Base-by-base conservation (phyloP, 306 rosid genomes). In the Inga laurina region DNA sequence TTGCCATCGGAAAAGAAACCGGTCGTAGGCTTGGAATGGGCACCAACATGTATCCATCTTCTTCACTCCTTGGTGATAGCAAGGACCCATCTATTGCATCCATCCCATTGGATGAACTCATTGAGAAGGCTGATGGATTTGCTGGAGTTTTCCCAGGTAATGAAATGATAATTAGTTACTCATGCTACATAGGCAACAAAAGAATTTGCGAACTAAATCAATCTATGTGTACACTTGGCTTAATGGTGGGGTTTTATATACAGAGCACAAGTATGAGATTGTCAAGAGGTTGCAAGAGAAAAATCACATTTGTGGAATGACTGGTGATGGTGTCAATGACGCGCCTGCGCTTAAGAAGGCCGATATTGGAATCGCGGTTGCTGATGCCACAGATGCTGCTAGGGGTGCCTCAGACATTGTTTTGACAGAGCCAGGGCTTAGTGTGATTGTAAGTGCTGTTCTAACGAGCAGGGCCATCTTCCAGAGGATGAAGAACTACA, bases 21-120 rank as follows among this genome's bases (percentile, higher is more conserved):
- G 98, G 97, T 57, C 91, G 97, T n/a, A 90, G 98, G 77, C 98
- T 94, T 41, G 98, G 98, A 76, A 94, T 94, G 98, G 98, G 98
- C 18, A 94, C 97, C 77, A 94, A 94, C 88, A 94, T 94, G 98
- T 94, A 93, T 82, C 98, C 98, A 59, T 94, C 98, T 16, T 91
- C 97, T 8, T 82, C 97, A 15, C 95, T 94, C 76, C 97, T 94
- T 32, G 97, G 97, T 44, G 88, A 89, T 10, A 72, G 83, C 92
- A 91, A 85, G 79, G 98, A 94, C 14, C 87, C 85, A 39, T 43
- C 90, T 71, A 83, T 91, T 66, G 89, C 94, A n/a, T 54, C 92
- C 65, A 90, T 94, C 79, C 94, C 98, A 34, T 49, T 94, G 22
- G 97, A 93, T 73, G 98, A 94, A 52, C 97, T 94, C 77, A 93